A percentile compares a stretch with the other conserved stretches of the same genome.
These are phyloP conservation scores for Fusarium floridanum DNA, from an alignment of 2,329 filamentous ascomycete species.

Conservation along the genomic window DNA sequence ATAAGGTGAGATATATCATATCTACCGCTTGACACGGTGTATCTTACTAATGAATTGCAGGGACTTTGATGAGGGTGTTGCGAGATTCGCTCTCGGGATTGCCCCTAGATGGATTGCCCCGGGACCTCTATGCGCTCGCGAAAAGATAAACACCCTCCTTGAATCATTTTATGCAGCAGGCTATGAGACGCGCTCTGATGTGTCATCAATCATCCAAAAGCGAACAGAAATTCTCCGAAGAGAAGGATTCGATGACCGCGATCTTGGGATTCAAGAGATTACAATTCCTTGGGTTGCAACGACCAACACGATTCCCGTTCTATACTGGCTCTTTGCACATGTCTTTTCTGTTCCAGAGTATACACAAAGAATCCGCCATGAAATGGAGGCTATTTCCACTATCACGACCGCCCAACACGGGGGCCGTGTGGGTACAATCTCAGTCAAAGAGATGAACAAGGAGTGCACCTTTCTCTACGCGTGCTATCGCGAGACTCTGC, in stretches of 20 bases:
- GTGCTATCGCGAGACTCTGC: constrained; percentile 14
- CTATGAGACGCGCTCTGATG: constrained; percentile 9
- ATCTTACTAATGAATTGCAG: not conserved
- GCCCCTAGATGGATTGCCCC: constrained; percentile 4
- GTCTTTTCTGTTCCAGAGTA: constrained; percentile 9
- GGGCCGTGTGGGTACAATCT: constrained; percentile 4
- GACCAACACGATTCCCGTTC: constrained; percentile 17
- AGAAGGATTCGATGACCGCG: not conserved
- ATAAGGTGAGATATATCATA: not conserved
- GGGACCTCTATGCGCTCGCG: constrained; percentile 1
- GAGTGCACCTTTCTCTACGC: constrained; percentile 10
- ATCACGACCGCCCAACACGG: not conserved
- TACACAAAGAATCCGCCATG: not conserved
- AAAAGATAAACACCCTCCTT: not conserved
- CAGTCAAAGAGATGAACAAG: not conserved
- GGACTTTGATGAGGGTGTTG: constrained; percentile 10
- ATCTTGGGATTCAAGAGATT: constrained; percentile 11
- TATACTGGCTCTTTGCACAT: constrained; percentile 23
- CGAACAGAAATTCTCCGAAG: constrained; percentile 3
- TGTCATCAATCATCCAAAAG: constrained; percentile 2
- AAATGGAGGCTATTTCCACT: not conserved
- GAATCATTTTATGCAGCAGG: not conserved
- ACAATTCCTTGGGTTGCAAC: constrained; percentile 7
- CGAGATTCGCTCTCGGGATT: not conserved
- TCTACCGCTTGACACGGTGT: not conserved